These are phyloP conservation scores for Hypoxylon lenormandii DNA, from an alignment of 495 filamentous ascomycete genomes.

Conservation along the genomic window DNA sequence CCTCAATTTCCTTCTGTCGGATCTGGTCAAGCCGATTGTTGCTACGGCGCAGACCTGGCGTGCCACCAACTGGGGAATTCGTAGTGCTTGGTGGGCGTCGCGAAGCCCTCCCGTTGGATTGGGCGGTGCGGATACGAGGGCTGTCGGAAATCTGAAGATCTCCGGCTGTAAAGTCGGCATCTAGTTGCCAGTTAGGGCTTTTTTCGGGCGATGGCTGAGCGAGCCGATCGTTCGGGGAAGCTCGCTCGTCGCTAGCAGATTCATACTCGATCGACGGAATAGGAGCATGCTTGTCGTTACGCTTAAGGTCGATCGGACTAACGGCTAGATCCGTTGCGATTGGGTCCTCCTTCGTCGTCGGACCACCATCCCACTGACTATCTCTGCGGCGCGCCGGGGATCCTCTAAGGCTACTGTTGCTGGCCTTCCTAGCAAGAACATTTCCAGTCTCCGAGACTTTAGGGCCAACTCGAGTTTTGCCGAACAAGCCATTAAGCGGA, in stretches of 20 bases:
- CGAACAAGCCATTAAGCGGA: conserved; percentile 46
- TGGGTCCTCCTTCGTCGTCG: conserved; percentile 31
- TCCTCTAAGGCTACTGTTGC: conserved; percentile 49
- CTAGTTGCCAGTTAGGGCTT: conserved; percentile 67
- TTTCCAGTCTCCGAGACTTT: conserved; percentile 53
- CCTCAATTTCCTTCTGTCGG: conserved; percentile 55
- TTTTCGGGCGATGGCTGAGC: conserved; percentile 60
- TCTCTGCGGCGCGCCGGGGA: conserved; percentile 23
- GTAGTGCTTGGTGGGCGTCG: conserved; percentile 20
- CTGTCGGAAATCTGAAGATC: conserved; percentile 72
- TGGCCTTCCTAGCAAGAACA: conserved; percentile 52
- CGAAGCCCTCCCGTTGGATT: conserved; percentile 25
- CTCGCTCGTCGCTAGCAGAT: conserved; percentile 50
- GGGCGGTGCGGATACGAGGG: conserved; percentile 59
- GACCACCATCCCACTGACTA: conserved; percentile 23
- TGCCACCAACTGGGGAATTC: conserved; percentile 19
- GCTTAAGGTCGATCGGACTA: background rate
- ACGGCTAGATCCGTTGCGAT: conserved; percentile 3
- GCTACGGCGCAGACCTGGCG: conserved; percentile 24
- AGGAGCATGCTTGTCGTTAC: conserved; percentile 51
- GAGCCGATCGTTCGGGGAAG: conserved; percentile 54
- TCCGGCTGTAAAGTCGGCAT: conserved; percentile 72
- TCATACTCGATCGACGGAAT: conserved; percentile 63
- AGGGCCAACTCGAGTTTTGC: conserved; percentile 47
- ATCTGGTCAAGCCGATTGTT: conserved; percentile 61